Base-by-base conservation (phyloP, 2,329 filamentous ascomycete species). In the Eurotiales sp. region DNA sequence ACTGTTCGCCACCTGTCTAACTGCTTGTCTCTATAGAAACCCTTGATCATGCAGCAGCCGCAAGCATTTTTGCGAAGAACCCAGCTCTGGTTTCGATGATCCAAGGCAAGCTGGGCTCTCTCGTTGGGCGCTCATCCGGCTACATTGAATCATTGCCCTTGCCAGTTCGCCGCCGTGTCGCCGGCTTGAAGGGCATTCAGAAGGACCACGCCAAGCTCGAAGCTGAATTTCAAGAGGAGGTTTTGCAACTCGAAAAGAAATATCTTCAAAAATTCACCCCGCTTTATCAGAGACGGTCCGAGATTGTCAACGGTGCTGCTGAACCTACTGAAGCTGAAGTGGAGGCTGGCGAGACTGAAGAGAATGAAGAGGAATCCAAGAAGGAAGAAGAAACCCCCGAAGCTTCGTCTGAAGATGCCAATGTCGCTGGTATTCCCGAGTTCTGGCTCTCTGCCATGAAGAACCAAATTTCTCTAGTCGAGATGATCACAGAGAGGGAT, bases 371-470 rank as follows among this genome's bases (percentile, higher is more conserved):
- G 15, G 76, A 80, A 44, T 77, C 77, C 19, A 80, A 84, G 65
- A 76, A 84, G 56, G 73, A 78, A 47, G 79, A 82, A 60, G 67
- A 78, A 45, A 54, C 59, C 41, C 71, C 75, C 52, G 75, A 80
- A 57, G 69, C 75, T 29, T 71, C 74, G 53, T 66, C 64, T 25
- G 69, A 74, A 50, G 76, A 71, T 44, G 59, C 72, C 32, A 70
- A 69, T 46, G 74, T 86, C 58, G 79, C 84, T 64, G 93, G 93
- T 72, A 96, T 99, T 57, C 93, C 93, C 57, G 93, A 99, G 76
- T 99, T 99, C 82, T 99, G 93, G 93, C 81, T 99, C 46, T 96
- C 92, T 56, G 92, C 95, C 62, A 97, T 99, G 92, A 99, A 99
- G 83, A 99, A 99, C 80, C 92, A 96, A 72, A 84, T 93, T 65